phyloP scores from a whole-genome alignment of 768 basidiomycete species.

The Naganishia randhawae region DNA sequence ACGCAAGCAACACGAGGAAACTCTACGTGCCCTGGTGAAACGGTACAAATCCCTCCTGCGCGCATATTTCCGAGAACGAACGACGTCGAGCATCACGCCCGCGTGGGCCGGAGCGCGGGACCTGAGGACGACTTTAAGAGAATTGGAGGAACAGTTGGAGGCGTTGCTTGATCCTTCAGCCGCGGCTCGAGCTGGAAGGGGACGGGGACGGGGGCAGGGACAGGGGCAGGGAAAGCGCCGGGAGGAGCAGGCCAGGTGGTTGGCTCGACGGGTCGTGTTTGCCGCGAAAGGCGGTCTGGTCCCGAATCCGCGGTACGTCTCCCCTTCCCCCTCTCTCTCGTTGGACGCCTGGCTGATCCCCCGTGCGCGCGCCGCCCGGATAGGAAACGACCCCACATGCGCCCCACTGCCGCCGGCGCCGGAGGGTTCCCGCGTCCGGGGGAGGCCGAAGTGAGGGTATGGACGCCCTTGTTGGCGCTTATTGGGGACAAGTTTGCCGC shows the following conservation, averaged over 20 bases:
- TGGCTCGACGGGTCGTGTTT: conserved; percentile 58
- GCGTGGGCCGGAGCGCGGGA: conserved; percentile 47
- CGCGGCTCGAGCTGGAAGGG: too few species aligned
- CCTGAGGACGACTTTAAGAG: conserved; percentile 49
- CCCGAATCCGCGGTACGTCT: conserved; percentile 71
- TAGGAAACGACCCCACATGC: conserved; percentile 23
- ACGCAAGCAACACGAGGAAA: conserved; percentile 57
- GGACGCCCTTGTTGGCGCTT: conserved; percentile 23
- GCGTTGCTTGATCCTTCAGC: background rate
- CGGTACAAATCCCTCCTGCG: conserved; percentile 52
- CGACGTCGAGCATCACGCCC: conserved; percentile 31
- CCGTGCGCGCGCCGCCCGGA: background rate
- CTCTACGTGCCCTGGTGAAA: conserved; percentile 64
- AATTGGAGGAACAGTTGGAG: conserved; percentile 28
- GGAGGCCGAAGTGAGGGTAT: conserved; percentile 11
- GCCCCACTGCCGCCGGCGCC: background rate
- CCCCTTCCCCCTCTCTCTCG: background rate
- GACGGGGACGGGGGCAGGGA: conserved; percentile 17
- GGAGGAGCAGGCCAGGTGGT: conserved; percentile 59
- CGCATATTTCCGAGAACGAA: conserved; percentile 59
- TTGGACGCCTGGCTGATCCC: background rate
- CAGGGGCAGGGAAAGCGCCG: conserved; percentile 63
- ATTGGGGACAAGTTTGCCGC: conserved; percentile 3
- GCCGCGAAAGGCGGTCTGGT: conserved; percentile 71
- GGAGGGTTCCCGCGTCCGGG: background rate